These are phyloP conservation scores for Yarrowia osloensis DNA, from an alignment of 805 yeast species.

Conservation along the genomic window DNA sequence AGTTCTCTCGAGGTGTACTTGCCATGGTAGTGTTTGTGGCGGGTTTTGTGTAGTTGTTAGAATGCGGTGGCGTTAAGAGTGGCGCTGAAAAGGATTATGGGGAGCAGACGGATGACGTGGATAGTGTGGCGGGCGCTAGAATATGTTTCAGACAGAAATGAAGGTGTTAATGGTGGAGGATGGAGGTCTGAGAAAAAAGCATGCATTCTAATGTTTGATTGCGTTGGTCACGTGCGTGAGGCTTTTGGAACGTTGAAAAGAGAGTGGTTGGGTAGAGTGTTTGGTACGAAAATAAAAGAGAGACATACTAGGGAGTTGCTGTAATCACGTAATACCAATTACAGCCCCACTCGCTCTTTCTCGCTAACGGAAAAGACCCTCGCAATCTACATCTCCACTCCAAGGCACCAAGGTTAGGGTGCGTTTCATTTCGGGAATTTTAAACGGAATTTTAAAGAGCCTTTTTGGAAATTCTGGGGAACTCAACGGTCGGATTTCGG, in stretches of 20 bases:
- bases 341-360: too few relatives aligned
- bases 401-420: constrained; percentile 12
- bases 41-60: background rate
- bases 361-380: too few relatives aligned
- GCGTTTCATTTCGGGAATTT: background rate
- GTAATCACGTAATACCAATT: background rate
- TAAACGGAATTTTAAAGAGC: background rate
- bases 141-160: background rate
- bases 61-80: background rate
- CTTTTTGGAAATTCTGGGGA: background rate
- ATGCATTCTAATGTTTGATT: constrained; percentile 16
- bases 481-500: background rate
- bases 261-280: too few relatives aligned
- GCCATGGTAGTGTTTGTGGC: background rate
- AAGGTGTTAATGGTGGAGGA: background rate
- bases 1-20: background rate
- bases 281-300: too few relatives aligned
- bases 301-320: too few relatives aligned
- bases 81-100: background rate
- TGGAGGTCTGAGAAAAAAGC: background rate
- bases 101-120: background rate
- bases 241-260: too few relatives aligned
- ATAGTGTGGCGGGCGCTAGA: background rate
- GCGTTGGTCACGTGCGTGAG: constrained; percentile 15
- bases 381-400: background rate